phyloP scores from a whole-genome alignment of 805 yeast genomes.

The Suhomyces prunicola region DNA sequence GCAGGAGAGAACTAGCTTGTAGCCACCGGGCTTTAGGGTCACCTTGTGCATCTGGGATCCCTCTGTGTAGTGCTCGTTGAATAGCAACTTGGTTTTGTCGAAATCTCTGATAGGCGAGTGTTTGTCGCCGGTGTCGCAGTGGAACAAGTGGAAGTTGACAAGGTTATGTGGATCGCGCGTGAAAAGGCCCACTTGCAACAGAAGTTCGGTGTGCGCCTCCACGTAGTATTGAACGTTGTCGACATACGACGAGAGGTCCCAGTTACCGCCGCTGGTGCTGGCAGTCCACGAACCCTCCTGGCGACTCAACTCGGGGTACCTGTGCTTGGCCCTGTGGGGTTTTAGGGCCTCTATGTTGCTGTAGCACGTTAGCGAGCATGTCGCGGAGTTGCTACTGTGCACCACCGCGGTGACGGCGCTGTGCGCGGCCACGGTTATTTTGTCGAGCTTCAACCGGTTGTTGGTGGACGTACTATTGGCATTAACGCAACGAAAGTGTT shows the following conservation, averaged over 20 bases:
- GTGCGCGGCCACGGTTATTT: slow-evolving; percentile 24
- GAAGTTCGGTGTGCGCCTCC: slow-evolving; percentile 6
- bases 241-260: slow-evolving; percentile 44
- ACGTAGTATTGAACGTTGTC: slow-evolving; percentile 54
- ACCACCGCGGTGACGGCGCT: slow-evolving; percentile 26
- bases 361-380: slow-evolving; percentile 25
- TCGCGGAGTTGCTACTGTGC: slow-evolving; percentile 14
- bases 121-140: slow-evolving; percentile 26
- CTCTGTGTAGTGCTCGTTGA: slow-evolving; percentile 31
- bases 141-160: slow-evolving; percentile 45
- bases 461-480: slow-evolving; percentile 25
- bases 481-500: slow-evolving; percentile 19
- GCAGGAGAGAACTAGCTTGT: slow-evolving; percentile 47
- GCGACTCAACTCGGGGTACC: slow-evolving; percentile 16
- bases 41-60: slow-evolving; percentile 28
- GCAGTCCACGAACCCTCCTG: slow-evolving; percentile 45
- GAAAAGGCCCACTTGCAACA: neutral
- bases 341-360: slow-evolving; percentile 23
- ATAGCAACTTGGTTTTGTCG: slow-evolving; percentile 22
- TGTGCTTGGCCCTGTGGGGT: slow-evolving; percentile 30
- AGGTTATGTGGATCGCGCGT: neutral
- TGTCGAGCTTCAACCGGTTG: slow-evolving; percentile 35
- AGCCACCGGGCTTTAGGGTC: slow-evolving; percentile 32
- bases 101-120: slow-evolving; percentile 18
- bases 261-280: slow-evolving; percentile 51